Evolutionary conservation across 345 rosid species (phyloP).

Genomic region (Aquilaria malaccensis): DNA sequence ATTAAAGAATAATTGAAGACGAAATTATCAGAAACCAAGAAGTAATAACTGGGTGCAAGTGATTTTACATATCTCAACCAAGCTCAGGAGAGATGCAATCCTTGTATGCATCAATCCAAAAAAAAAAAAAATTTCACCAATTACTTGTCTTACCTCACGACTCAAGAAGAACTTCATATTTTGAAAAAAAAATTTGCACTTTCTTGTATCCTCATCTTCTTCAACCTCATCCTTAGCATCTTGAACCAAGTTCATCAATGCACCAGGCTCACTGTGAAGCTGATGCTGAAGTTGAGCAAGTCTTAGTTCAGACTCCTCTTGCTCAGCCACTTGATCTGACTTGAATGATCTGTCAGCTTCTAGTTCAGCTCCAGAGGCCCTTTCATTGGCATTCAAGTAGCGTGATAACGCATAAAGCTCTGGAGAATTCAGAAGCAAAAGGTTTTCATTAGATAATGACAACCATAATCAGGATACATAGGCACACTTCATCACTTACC

Average conservation of each 20-base stretch:
- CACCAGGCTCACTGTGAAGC: constrained; percentile 94
- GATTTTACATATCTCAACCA: background rate
- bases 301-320: constrained; percentile 70
- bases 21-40: no score
- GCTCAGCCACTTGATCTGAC: constrained; percentile 27
- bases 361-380: constrained; percentile 28
- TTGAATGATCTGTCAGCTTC: constrained; percentile 33
- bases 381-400: constrained; percentile 58
- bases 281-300: constrained; percentile 97
- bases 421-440: constrained; percentile 24
- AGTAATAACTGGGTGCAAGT: no score
- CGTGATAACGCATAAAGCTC: constrained; percentile 91
- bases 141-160: constrained; percentile 67
- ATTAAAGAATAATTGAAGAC: no score
- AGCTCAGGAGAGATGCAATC: no score
- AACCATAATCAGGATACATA: background rate
- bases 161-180: constrained; percentile 76
- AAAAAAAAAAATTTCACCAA: no score
- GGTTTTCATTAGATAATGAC: background rate
- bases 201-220: constrained; percentile 86
- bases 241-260: constrained; percentile 81
- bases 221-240: constrained; percentile 54
- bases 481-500: background rate
- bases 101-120: background rate
- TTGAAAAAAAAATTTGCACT: constrained; percentile 66